Base-by-base conservation (phyloP, 139 green algal genomes). In the Tetratostichococcus sp. region DNA sequence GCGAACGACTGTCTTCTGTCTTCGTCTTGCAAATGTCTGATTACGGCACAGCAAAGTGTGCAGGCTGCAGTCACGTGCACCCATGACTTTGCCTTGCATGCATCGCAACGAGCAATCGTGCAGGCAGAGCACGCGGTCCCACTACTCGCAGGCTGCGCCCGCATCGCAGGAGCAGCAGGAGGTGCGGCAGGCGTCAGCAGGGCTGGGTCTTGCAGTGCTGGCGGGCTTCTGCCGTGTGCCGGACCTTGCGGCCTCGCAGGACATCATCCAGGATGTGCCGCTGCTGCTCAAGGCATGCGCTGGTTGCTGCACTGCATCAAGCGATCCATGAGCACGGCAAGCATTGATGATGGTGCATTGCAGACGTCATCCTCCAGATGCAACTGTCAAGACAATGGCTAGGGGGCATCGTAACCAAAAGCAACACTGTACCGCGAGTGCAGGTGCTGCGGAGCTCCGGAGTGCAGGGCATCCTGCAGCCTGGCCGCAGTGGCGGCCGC, bases 171-270 rank as follows among this genome's bases (percentile, higher is more conserved):
- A 76, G 69, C n/a, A 34, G 14, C 75, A 79, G 16, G 43, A 80
- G 50, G 70, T 84, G 39, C 34, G 57, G 25, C 58, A 65, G 26
- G 58, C 50, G 19, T 62, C 75, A 16, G 75, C 35, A 23, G 58
- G 43, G 16, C 79, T 92, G 59, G 84, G 69, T 0, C 77, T 92
- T 26, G 78, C 84, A 0, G 79, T 92, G 21, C 78, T 91, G n/a
- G 68, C 80, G 35, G 69, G 73, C 19, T 81, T 78, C 39, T 84
- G 74, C 30, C 74, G 83, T 19, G 58, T 92, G 73, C 72, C 78
- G 2, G 77, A 89, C 23, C 35, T 92, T 28, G 82, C 87, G 26
- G 39, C n/a, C 1, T 58, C 69, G 0, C 35, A 70, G 0, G 84
- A 85, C 0, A 21, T 88, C 30, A 28, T 85, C 19, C 77, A 86